These are phyloP conservation scores for Lasiosphaeris hirsuta DNA, from an alignment of 495 filamentous ascomycete species.

Conservation along the genomic window DNA sequence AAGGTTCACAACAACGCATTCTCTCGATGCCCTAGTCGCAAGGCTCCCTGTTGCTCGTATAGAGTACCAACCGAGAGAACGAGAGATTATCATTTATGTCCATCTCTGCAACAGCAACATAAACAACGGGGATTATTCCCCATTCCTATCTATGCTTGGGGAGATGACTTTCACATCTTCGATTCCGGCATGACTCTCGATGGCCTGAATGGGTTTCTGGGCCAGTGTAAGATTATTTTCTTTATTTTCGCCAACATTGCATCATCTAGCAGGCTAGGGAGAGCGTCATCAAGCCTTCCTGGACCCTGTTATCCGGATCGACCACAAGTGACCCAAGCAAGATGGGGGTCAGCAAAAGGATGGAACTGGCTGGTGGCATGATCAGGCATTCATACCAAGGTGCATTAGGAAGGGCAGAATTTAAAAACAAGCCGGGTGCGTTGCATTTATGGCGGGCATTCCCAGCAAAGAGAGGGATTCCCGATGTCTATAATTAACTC, in stretches of 20 bases:
- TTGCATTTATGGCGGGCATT: constrained; percentile 5
- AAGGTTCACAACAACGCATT: too few species aligned
- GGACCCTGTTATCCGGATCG: background rate
- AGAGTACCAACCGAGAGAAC: too few species aligned
- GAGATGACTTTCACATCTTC: background rate
- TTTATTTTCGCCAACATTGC: constrained; percentile 7
- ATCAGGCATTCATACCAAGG: constrained; percentile 4
- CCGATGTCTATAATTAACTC: background rate
- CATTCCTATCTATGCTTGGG: background rate
- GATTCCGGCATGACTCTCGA: background rate
- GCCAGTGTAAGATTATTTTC: constrained; percentile 10
- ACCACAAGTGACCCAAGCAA: too few species aligned
- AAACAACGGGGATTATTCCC: background rate
- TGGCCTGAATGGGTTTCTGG: background rate
- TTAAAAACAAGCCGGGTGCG: constrained; percentile 2
- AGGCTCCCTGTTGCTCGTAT: too few species aligned
- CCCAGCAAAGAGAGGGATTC: background rate
- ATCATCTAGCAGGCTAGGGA: background rate
- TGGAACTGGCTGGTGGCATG: background rate
- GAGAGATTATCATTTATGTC: too few species aligned
- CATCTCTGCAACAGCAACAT: too few species aligned
- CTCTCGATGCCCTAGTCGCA: too few species aligned
- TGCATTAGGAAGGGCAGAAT: constrained; percentile 7
- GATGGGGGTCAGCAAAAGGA: background rate
- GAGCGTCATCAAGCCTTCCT: background rate